Percentiles rank a stretch among this genome's conserved stretches.
Conservation (phyloP, 202 grass and related monocot species). For the Thinopyrum obtusiflorum region DNA sequence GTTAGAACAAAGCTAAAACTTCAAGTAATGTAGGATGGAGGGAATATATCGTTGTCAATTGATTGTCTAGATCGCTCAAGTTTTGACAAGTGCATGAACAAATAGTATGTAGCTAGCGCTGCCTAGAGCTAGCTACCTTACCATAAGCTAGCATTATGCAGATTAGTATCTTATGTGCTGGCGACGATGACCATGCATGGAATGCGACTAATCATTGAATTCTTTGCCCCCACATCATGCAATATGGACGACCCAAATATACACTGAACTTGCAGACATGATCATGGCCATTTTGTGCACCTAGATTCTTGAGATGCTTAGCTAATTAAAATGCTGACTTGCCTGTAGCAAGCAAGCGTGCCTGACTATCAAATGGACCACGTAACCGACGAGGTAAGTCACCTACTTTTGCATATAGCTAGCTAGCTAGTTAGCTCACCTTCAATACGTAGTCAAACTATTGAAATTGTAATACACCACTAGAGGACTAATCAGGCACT, state of each 20-base stretch:
- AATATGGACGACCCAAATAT: neutral
- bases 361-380: neutral
- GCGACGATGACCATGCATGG: neutral
- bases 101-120: neutral
- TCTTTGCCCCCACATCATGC: neutral
- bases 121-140: neutral
- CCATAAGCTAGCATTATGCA: neutral
- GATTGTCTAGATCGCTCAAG: neutral
- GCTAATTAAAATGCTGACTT: neutral
- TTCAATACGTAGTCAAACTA: neutral
- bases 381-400: neutral
- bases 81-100: neutral
- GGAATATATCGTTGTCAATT: slow-evolving; percentile 9
- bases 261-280: neutral
- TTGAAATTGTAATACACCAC: neutral
- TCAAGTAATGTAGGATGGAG: neutral
- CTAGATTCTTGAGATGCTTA: neutral
- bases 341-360: neutral
- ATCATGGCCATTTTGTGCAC: neutral
- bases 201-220: slow-evolving; percentile 17
- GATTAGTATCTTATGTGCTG: slow-evolving; percentile 11
- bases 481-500: neutral
- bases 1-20: neutral
- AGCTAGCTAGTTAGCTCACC: neutral
- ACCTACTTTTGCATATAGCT: neutral